Conservation (phyloP, 176 grass and related monocot species). For the Bolboschoenus planiculmis region DNA sequence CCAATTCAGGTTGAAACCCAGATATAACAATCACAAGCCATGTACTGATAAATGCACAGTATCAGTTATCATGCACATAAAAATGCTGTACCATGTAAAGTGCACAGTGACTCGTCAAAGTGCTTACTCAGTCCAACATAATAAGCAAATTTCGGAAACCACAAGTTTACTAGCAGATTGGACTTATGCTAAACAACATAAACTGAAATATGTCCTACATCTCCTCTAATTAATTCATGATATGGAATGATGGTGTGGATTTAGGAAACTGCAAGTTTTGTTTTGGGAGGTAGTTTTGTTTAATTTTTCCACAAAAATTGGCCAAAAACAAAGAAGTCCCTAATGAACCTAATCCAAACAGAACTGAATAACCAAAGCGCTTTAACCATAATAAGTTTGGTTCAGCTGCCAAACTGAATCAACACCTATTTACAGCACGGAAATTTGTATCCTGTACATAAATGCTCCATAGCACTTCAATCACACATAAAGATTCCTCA, state of each 20-base stretch:
- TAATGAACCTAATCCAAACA: neutral
- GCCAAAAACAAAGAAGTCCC: neutral
- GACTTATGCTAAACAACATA: neutral
- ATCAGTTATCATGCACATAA: neutral
- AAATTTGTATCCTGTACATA: neutral
- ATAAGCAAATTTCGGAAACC: neutral
- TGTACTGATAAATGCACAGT: neutral
- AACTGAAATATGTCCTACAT: neutral
- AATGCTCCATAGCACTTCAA: neutral
- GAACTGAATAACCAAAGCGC: neutral
- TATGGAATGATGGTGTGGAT: neutral
- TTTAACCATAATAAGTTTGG: neutral
- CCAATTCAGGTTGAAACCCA: neutral
- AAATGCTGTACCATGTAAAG: neutral
- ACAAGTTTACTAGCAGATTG: neutral
- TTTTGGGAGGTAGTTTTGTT: too few relatives aligned
- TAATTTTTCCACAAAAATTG: neutral
- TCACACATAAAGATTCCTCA: neutral
- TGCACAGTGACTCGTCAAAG: neutral
- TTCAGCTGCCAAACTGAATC: neutral
- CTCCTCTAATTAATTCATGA: neutral
- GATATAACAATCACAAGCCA: neutral
- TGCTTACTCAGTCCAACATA: neutral
- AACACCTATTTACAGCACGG: neutral
- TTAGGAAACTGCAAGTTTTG: neutral